These are phyloP conservation scores for Castanopsis chinensis DNA, from an alignment of 306 rosid genomes.

Conservation along the genomic window DNA sequence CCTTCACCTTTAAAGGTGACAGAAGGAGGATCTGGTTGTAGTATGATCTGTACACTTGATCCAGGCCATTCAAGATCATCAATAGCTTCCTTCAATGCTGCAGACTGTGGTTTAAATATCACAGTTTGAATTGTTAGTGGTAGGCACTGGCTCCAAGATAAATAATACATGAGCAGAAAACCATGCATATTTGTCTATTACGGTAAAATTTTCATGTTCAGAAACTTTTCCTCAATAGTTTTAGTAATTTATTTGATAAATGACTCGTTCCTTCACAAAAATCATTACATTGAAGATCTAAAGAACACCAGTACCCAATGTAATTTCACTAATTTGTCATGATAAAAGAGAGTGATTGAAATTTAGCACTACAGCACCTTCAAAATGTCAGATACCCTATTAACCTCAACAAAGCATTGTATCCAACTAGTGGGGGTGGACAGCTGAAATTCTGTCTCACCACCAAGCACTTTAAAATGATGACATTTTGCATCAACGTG, in stretches of 20 bases:
- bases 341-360: neutral
- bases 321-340: neutral
- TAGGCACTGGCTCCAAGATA: neutral
- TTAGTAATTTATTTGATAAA: neutral
- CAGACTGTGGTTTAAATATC: constrained; percentile 56
- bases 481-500: neutral
- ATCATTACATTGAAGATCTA: neutral
- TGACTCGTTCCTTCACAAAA: neutral
- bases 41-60: constrained; percentile 71
- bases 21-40: constrained; percentile 76
- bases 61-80: constrained; percentile 99
- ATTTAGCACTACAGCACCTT: neutral
- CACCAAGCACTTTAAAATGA: neutral
- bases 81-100: constrained; percentile 85
- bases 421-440: neutral
- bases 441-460: neutral
- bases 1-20: constrained; percentile 89
- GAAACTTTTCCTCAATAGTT: neutral
- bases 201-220: neutral
- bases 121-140: constrained; percentile 18
- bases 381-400: neutral
- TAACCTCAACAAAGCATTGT: neutral
- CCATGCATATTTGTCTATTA: neutral
- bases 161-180: neutral
- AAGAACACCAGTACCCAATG: neutral